Evolutionary conservation across 2,329 filamentous ascomycete genomes (phyloP).

Genomic region (Davidsoniella australis): DNA sequence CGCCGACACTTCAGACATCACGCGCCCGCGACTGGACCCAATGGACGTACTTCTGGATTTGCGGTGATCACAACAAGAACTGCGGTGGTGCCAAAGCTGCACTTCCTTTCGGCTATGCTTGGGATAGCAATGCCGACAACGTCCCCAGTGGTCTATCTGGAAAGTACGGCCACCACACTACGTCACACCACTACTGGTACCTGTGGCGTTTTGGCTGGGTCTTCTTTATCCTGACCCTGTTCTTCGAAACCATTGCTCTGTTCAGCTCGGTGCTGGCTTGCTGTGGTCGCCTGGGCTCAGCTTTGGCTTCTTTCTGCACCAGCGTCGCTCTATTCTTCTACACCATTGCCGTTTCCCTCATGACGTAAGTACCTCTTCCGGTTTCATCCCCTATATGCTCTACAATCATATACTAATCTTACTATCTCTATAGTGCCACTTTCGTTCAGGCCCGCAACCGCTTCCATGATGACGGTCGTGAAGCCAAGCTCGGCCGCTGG

Average conservation of each 20-base stretch:
- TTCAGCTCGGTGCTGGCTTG: constrained; percentile 52
- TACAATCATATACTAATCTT: constrained; percentile 14
- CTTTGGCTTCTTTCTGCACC: constrained; percentile 42
- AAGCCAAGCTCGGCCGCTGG: constrained; percentile 45
- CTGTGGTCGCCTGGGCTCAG: constrained; percentile 53
- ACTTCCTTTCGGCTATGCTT: constrained; percentile 56
- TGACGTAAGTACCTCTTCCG: constrained; percentile 44
- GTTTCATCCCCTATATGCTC: neutral
- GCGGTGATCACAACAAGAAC: constrained; percentile 44
- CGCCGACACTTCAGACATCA: constrained; percentile 57
- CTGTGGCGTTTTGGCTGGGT: constrained; percentile 87
- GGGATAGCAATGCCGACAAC: constrained; percentile 30
- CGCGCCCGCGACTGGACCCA: constrained; percentile 48
- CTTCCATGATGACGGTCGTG: constrained; percentile 39
- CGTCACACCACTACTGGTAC: constrained; percentile 52
- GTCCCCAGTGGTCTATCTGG: constrained; percentile 32
- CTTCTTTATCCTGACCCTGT: constrained; percentile 68
- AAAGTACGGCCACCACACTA: constrained; percentile 34
- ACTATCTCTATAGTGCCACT: constrained; percentile 24
- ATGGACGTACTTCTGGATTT: constrained; percentile 87
- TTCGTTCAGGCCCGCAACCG: constrained; percentile 54
- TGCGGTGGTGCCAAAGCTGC: constrained; percentile 48
- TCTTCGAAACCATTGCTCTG: constrained; percentile 56
- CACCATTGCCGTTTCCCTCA: constrained; percentile 47
- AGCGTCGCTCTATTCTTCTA: constrained; percentile 51